These are phyloP conservation scores for Clonostachys rhizophaga DNA, from an alignment of 2,329 filamentous ascomycete species.

Conservation along the genomic window DNA sequence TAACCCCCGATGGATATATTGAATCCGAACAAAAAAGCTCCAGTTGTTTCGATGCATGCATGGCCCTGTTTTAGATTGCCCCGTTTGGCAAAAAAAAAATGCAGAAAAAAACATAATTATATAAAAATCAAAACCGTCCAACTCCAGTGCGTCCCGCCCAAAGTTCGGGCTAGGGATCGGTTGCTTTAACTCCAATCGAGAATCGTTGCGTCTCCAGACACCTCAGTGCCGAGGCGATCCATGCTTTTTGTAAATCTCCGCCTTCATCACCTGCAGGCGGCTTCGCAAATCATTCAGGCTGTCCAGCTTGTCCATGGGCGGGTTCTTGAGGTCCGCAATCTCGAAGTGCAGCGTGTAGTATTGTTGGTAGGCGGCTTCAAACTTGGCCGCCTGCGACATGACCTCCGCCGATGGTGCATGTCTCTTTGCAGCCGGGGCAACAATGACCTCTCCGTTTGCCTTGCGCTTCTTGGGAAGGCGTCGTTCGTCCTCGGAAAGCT, in stretches of 20 bases:
- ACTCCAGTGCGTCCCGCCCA: too few relatives aligned
- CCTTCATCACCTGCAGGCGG: constrained; percentile 51
- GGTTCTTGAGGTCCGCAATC: constrained; percentile 43
- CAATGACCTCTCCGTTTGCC: constrained; percentile 13
- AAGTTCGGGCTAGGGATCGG: too few relatives aligned
- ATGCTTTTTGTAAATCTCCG: constrained; percentile 41
- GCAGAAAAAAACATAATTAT: too few relatives aligned
- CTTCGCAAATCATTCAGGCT: constrained; percentile 50
- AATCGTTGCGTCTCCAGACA: too few relatives aligned
- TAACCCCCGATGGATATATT: too few relatives aligned
- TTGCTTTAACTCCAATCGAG: too few relatives aligned
- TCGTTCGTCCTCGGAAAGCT: constrained; percentile 42
- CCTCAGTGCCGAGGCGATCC: not conserved
- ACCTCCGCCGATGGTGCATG: constrained; percentile 32
- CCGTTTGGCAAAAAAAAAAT: too few relatives aligned
- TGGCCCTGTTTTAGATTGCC: too few relatives aligned
- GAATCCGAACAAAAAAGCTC: too few relatives aligned
- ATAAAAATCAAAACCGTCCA: too few relatives aligned
- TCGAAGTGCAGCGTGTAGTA: constrained; percentile 54
- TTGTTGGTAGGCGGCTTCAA: constrained; percentile 50
- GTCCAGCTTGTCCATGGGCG: constrained; percentile 44
- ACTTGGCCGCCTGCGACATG: constrained; percentile 47
- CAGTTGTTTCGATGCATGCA: too few relatives aligned
- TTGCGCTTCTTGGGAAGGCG: constrained; percentile 36
- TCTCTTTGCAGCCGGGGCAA: constrained; percentile 23